Conservation (phyloP, 2,329 filamentous ascomycete species). For the Ophiosphaerella narmari region DNA sequence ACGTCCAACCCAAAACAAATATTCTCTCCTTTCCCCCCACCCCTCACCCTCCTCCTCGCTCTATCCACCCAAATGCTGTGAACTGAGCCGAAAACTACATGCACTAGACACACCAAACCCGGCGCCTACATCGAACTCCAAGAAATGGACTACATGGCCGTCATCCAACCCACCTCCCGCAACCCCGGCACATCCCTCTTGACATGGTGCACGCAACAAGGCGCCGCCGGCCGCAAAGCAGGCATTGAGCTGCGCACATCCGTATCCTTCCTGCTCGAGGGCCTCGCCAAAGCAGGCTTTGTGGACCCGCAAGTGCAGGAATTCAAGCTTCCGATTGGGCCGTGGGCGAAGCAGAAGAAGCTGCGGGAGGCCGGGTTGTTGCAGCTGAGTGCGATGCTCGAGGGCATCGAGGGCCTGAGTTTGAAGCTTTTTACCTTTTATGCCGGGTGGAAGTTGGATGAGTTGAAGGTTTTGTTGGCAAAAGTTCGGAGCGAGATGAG, state of each 20-base stretch:
- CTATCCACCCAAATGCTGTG: too few species aligned
- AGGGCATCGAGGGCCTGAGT: slow-evolving; percentile 34
- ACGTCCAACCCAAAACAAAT: background rate
- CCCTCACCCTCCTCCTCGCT: background rate
- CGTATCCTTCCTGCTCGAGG: slow-evolving; percentile 24
- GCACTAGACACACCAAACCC: slow-evolving; percentile 36
- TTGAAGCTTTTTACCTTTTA: slow-evolving; percentile 28
- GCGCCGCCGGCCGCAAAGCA: slow-evolving; percentile 24
- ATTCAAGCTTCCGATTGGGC: slow-evolving; percentile 28
- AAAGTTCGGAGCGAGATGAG: slow-evolving; percentile 35
- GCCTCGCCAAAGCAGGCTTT: slow-evolving; percentile 23
- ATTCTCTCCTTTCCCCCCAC: background rate
- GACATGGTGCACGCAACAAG: slow-evolving; percentile 25
- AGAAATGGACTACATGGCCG: slow-evolving; percentile 36
- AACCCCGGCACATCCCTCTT: slow-evolving; percentile 28
- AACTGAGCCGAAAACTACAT: background rate
- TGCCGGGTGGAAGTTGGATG: slow-evolving; percentile 30
- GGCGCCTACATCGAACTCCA: slow-evolving; percentile 37
- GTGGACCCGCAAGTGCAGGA: slow-evolving; percentile 22
- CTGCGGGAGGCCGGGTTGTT: slow-evolving; percentile 29
- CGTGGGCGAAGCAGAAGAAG: slow-evolving; percentile 25
- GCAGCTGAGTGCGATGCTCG: slow-evolving; percentile 34
- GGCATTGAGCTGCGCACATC: slow-evolving; percentile 23
- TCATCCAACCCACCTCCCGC: slow-evolving; percentile 38
- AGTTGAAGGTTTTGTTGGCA: slow-evolving; percentile 42